Evolutionary conservation across 352 stramenopile species (phyloP), one percentile per base, ranked within the genome.

Genomic region (Phytophthora ramorum): DNA sequence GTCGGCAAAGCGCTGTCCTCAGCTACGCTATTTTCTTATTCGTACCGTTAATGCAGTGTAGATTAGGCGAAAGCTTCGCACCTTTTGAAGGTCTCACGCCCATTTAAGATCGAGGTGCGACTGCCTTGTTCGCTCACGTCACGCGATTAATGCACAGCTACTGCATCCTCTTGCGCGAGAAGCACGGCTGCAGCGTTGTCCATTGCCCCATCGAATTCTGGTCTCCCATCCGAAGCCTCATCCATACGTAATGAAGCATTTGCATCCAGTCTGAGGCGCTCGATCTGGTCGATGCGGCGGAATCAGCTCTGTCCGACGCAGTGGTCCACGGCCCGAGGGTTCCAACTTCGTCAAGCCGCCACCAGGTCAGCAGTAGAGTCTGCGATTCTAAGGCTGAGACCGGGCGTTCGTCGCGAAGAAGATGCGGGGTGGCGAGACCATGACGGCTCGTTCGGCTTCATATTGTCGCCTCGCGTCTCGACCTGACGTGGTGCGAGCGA

Each of bases 311-410:
- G 24, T 28, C 24, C 24, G 24, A 28, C 24, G 3, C 24, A 28
- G 24, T 28, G n/a, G n/a, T n/a, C n/a, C n/a, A n/a, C n/a, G n/a
- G n/a, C n/a, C n/a, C n/a, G n/a, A n/a, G n/a, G n/a, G n/a, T n/a
- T n/a, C n/a, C 49, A 57, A 50, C 44, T 32, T 8, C n/a, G n/a
- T 38, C 48, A 54, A 34, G 37, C n/a, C 30, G 35, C 7, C n/a
- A 37, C 54, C n/a, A 35, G 28, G n/a, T 58, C 58, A 47, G 49
- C 50, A 63, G n/a, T n/a, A n/a, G n/a, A n/a, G n/a, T n/a, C n/a
- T n/a, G n/a, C n/a, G n/a, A n/a, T n/a, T n/a, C n/a, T n/a, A n/a
- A n/a, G 6, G 10, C n/a, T 41, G 30, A 62, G 32, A 37, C 26
- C 17, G 45, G 14, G 28, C 10, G 13, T 41, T 12, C 28, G 24